Conservation (phyloP, 495 filamentous ascomycete genomes). For the Massariosphaeria phaeospora region DNA sequence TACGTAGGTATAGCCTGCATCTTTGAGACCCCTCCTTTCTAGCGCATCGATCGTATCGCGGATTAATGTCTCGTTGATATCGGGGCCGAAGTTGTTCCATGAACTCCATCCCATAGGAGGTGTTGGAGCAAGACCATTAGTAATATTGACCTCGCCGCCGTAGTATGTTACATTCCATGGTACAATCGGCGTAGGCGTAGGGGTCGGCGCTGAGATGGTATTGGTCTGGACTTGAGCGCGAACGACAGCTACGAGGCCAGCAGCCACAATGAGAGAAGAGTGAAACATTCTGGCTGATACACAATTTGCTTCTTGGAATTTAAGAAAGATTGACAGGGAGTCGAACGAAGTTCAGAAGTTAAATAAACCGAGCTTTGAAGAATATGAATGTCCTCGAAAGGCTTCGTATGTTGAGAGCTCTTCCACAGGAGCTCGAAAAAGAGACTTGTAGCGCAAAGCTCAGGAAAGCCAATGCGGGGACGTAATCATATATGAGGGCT, state of each 20-base stretch:
- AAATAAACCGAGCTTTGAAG: not conserved
- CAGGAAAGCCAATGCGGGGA: slow-evolving; percentile 17
- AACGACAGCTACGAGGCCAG: not conserved
- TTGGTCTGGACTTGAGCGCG: slow-evolving; percentile 8
- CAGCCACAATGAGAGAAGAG: not conserved
- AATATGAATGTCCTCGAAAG: not conserved
- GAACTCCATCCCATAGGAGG: slow-evolving; percentile 28
- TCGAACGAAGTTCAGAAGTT: not conserved
- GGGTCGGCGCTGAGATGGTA: slow-evolving; percentile 7
- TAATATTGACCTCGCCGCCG: slow-evolving; percentile 20
- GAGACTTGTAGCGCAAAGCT: not conserved
- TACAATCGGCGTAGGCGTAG: not conserved
- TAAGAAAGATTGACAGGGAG: not conserved
- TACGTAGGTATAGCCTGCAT: slow-evolving; percentile 22
- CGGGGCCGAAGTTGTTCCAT: slow-evolving; percentile 26
- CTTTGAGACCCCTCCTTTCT: slow-evolving; percentile 17
- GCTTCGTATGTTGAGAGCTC: not conserved
- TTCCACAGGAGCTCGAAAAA: not conserved
- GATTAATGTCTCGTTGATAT: slow-evolving; percentile 25
- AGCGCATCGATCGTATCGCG: slow-evolving; percentile 14
- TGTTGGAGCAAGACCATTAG: slow-evolving; percentile 20
- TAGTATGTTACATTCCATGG: slow-evolving; percentile 22
- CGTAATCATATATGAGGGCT: slow-evolving; percentile 11
- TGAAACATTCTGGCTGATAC: slow-evolving; percentile 6
- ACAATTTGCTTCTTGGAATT: not conserved